Base-by-base conservation (phyloP, 108 stramenopile species). In the Cyclostephanos invisitatus region DNA sequence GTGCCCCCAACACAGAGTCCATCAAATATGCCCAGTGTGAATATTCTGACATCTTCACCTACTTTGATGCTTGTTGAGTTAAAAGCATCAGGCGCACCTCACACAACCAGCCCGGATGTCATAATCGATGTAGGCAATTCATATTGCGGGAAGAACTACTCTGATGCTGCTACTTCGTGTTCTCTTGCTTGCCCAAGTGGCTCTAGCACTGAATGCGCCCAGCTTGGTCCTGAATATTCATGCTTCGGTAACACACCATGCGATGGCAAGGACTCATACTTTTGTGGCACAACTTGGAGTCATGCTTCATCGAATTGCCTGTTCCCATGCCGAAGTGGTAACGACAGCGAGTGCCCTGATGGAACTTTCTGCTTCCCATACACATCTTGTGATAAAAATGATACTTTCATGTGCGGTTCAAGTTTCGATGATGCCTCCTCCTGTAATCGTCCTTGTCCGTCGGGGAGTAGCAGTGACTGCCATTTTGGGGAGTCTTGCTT, bases 201-300 rank as follows among this genome's bases (percentile, higher is more conserved):
- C 35, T 72, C 71, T 27, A 80, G 72, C 46, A 22, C 59, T 36
- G 78, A 80, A 64, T 80, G 78, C 24, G 59, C 72, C 7, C 68
- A 64, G 18, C 72, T 80, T 64, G 78, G 78, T 5, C 59, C 61
- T 51, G 78, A 80, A 40, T 80, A 73, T 57, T 80, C 78, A 37
- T 80, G 78, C 49, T 80, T 67, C 50, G 67, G 62, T 32, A 80
- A 64, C 50, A 80, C 78, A 36, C 78, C 78, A 9, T 80, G 78
- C 32, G 78, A 72, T 28, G 78, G 73, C 51, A 68, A 66, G 9
- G 70, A 64, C 42, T 63, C 71, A n/a, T 91, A 87, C 81, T 94
- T 80, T 66, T 94, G 93, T 48, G 93, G 93, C 20, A 79, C 62
- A 10, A 83, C 87, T 44, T 94, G 93, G 93, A 88, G 87, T 67